phyloP scores from a whole-genome alignment of 2,329 filamentous ascomycete species.

The Elsinoe arachidis region DNA sequence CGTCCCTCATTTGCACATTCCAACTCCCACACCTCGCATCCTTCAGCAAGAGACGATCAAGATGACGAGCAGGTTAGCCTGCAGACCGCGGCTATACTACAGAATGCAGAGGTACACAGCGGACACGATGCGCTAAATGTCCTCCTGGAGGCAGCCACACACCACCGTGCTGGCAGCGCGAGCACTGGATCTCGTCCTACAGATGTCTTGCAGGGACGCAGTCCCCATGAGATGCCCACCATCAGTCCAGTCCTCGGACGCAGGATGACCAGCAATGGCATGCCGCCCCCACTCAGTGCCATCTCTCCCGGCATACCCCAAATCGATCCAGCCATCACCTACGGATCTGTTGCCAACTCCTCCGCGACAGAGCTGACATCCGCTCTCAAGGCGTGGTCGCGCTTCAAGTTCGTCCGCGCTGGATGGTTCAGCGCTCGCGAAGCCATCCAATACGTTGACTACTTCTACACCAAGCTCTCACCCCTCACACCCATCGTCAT shows the following conservation, averaged over 20 bases:
- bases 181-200: constrained; percentile 17
- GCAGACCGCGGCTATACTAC: constrained; percentile 50
- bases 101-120: constrained; percentile 67
- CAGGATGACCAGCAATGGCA: constrained; percentile 4
- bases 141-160: constrained; percentile 70
- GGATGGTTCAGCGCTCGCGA: constrained; percentile 95
- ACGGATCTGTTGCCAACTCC: constrained; percentile 24
- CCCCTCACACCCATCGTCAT: constrained; percentile 90
- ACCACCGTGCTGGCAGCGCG: constrained; percentile 40
- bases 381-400: constrained; percentile 78
- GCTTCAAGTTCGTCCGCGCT: constrained; percentile 88
- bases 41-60: constrained; percentile 29
- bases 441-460: constrained; percentile 87
- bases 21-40: constrained; percentile 21
- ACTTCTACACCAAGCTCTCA: constrained; percentile 87
- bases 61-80: constrained; percentile 52
- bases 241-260: not conserved
- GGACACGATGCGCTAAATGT: constrained; percentile 88
- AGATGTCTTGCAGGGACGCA: not conserved
- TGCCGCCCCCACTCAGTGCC: constrained; percentile 8
- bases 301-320: constrained; percentile 14
- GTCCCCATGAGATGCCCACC: constrained; percentile 8
- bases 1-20: constrained; percentile 21
- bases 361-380: constrained; percentile 31
- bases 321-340: constrained; percentile 19